These are phyloP conservation scores for Phalaenopsis aphrodite DNA, from an alignment of 106 monocot species.

Conservation along the genomic window DNA sequence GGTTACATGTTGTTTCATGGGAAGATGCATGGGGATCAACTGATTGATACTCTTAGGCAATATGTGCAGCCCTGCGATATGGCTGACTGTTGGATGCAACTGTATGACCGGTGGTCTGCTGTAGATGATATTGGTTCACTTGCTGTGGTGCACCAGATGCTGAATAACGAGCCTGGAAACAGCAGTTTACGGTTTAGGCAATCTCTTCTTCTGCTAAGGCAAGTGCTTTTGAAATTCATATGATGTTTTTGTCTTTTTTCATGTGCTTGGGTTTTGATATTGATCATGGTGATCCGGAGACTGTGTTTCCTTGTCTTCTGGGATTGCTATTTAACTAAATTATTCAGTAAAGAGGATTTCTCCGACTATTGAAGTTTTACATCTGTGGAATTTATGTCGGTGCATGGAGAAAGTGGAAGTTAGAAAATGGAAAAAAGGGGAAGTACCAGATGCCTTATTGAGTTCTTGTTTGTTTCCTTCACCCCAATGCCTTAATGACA, in stretches of 20 bases:
- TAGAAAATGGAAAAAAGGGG: too few relatives aligned
- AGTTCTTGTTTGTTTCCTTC: too few relatives aligned
- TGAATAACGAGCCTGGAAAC: slow-evolving; percentile 72
- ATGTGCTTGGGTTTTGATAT: background rate
- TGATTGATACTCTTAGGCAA: slow-evolving; percentile 68
- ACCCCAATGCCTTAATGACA: background rate
- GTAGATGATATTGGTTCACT: slow-evolving; percentile 98
- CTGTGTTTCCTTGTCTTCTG: background rate
- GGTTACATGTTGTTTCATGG: slow-evolving; percentile 90
- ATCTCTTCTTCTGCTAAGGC: slow-evolving; percentile 84
- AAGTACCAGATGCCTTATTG: too few relatives aligned
- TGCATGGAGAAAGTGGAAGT: too few relatives aligned
- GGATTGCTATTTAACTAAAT: background rate
- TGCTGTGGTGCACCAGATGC: slow-evolving; percentile 96
- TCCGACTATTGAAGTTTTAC: background rate
- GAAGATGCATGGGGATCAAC: slow-evolving; percentile 70
- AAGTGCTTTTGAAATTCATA: background rate
- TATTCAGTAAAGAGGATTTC: background rate
- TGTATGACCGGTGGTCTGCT: slow-evolving; percentile 91
- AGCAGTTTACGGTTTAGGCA: slow-evolving; percentile 81
- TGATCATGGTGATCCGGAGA: background rate
- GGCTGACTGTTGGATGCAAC: slow-evolving; percentile 99
- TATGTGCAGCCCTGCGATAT: slow-evolving; percentile 70
- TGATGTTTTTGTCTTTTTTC: background rate
- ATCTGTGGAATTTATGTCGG: too few relatives aligned